Conservation (phyloP, 495 filamentous ascomycete species). For the Arthonia radiata region DNA sequence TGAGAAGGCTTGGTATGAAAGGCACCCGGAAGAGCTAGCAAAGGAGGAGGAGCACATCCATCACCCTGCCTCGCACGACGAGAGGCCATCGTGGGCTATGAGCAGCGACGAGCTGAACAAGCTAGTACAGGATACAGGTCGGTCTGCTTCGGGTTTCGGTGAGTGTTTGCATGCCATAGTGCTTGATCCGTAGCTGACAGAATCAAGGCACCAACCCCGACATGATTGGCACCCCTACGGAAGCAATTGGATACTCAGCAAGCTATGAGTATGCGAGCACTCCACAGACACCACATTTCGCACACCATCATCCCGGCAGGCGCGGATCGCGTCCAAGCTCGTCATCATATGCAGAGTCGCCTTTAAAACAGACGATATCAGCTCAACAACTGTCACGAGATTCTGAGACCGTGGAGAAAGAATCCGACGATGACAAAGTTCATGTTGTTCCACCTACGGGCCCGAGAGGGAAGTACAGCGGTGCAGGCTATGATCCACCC, state of each 20-base stretch:
- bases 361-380: slow-evolving; percentile 28
- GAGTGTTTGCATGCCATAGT: too few relatives aligned
- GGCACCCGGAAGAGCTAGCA: slow-evolving; percentile 54
- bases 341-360: slow-evolving; percentile 28
- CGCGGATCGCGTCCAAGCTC: too few relatives aligned
- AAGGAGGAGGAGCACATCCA: slow-evolving; percentile 51
- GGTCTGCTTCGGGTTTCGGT: slow-evolving; percentile 41
- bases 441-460: slow-evolving; percentile 52
- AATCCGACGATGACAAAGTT: slow-evolving; percentile 31
- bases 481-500: slow-evolving; percentile 21
- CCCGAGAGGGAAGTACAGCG: slow-evolving; percentile 34
- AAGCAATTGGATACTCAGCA: slow-evolving; percentile 56
- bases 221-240: slow-evolving; percentile 14
- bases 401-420: slow-evolving; percentile 18
- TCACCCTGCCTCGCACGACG: slow-evolving; percentile 34
- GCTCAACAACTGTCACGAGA: slow-evolving; percentile 9
- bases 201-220: slow-evolving; percentile 12
- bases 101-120: slow-evolving; percentile 82
- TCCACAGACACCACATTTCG: slow-evolving; percentile 20
- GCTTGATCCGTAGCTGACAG: too few relatives aligned
- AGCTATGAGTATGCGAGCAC: slow-evolving; percentile 51
- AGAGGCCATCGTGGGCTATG: slow-evolving; percentile 58
- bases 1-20: slow-evolving; percentile 70
- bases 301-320: too few relatives aligned
- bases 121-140: slow-evolving; percentile 51